Evolutionary conservation across 257 asterid species (phyloP), one percentile per base, ranked within the genome.

Genomic region (Ophiorrhiza pumila): DNA sequence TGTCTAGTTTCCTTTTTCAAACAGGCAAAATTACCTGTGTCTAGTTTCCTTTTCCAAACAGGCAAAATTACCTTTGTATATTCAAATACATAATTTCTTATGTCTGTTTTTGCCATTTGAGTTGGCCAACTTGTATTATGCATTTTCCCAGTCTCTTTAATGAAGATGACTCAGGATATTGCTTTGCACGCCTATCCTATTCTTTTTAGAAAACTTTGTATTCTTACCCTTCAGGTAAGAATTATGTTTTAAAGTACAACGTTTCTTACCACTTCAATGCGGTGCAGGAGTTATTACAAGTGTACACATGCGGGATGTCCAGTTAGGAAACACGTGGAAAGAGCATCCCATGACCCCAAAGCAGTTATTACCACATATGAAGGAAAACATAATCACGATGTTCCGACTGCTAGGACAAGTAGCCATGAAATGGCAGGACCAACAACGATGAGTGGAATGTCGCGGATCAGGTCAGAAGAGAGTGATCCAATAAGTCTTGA

Each of bases 311-410:
- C 88, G 5, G 97, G 95, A 57, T 95, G 99, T 88, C 95, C 93
- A 1, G 99, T 95, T 71, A 81, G 99, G 81, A 95, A 95, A 80
- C 99, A 92, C 18, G 99, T 95, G 66, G 99, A 95, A 74, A 86
- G 99, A 84, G 99, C 99, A 25, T 90, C 96, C 4, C 96, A 95
- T 63, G 99, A 95, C 79, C 96, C 95, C 11, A 92, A 88, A 89
- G 96, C 98, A 52, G 99, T 95, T 62, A 92, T 95, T 74, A 95
- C 99, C 27, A 90, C 99, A 6, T 95, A 95, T 14, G 99, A 95
- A 79, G 98, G 99, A 18, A 95, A 92, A 80, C 99, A 92, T 91
- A 90, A 88, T 85, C 98, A 95, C 17, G 94, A 92, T 18, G 95
- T 95, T 60, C 98, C 98, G 0, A 80, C 85, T 50, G 91, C 93